Evolutionary conservation across 208 protist genomes (phyloP), one percentile per base, ranked within the genome.

Genomic region (Pavlovales sp.): DNA sequence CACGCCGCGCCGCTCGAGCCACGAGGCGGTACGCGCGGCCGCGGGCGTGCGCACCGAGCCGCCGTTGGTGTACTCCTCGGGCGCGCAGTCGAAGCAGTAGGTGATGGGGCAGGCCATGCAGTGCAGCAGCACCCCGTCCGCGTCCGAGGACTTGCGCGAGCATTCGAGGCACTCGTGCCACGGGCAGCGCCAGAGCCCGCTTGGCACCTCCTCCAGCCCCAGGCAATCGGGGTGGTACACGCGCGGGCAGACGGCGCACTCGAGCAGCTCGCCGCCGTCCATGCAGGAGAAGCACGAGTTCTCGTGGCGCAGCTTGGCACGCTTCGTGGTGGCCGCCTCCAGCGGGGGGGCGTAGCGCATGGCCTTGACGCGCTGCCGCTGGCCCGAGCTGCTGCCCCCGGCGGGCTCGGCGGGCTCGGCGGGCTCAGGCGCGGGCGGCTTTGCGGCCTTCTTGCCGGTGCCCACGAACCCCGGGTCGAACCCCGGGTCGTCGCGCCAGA

Each of bases 221-320:
- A 75, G n/a, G 38, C 88, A 90, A 47, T 85, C 67, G n/a, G 40
- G n/a, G 67, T 90, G 88, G 41, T 90, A 90, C 79, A 81, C 88
- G 28, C 42, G 30, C 34, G 71, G 66, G 81, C 88, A 90, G 77
- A 26, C 2, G 36, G 36, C 75, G 75, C 88, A 90, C 18, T 75
- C 41, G 39, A 86, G 18, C 20, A 90, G 57, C 36, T 78, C 67
- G 88, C 88, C 88, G 28, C 88, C 88, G 44, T 86, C 88, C 42
- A 0, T 4, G 41, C 88, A 90, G 34, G 2, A n/a, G 42, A 90
- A 86, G 71, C 88, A 90, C 4, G 10, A 30, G 80, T 77, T 39
- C 42, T 86, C 78, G 41, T 84, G 47, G 22, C 32, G 22, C 2
- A 89, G 41, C 77, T 57, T 34, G 41, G 8, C 30, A 18, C 37